These are phyloP conservation scores for Hypsizygus ulmarius DNA, from an alignment of 1,284 basidiomycete species.

Conservation along the genomic window DNA sequence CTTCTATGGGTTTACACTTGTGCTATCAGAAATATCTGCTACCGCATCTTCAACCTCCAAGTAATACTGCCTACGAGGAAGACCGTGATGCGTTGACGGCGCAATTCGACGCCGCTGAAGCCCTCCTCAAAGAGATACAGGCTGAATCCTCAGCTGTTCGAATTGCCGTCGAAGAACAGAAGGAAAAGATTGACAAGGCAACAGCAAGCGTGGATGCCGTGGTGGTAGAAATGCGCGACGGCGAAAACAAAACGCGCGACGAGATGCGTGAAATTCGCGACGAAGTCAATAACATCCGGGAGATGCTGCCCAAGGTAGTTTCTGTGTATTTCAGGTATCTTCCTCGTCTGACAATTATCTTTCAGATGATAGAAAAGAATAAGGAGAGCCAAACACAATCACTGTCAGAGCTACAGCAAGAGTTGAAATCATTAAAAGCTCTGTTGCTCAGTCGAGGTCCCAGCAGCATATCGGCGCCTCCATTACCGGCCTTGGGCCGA, in stretches of 20 bases:
- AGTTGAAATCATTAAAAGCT: conserved; percentile 93
- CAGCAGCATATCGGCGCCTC: conserved; percentile 47
- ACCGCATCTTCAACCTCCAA: conserved; percentile 90
- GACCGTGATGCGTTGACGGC: conserved; percentile 84
- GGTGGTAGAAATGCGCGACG: conserved; percentile 75
- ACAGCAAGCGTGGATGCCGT: conserved; percentile 80
- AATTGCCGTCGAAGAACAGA: conserved; percentile 79
- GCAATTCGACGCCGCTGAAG: conserved; percentile 93
- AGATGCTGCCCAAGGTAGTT: conserved; percentile 86
- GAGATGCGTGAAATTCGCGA: conserved; percentile 92
- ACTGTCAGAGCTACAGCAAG: conserved; percentile 85
- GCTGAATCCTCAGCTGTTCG: conserved; percentile 73
- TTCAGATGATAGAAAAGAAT: conserved; percentile 91
- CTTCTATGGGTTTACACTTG: background rate
- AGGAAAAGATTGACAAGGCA: conserved; percentile 72
- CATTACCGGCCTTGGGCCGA: conserved; percentile 47
- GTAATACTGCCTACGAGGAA: conserved; percentile 84
- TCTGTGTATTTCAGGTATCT: conserved; percentile 1
- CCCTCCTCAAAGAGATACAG: conserved; percentile 80
- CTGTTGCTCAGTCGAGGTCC: conserved; percentile 81
- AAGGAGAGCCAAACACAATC: conserved; percentile 80
- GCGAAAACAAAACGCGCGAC: conserved; percentile 77
- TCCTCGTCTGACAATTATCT: conserved; percentile 4
- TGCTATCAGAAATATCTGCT: conserved; percentile 80
- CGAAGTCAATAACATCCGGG: conserved; percentile 87